A percentile compares a stretch with the other conserved stretches of the same genome.
Evolutionary conservation across 2,329 filamentous ascomycete genomes (phyloP).

Genomic region (Shiraia bambusicola): DNA sequence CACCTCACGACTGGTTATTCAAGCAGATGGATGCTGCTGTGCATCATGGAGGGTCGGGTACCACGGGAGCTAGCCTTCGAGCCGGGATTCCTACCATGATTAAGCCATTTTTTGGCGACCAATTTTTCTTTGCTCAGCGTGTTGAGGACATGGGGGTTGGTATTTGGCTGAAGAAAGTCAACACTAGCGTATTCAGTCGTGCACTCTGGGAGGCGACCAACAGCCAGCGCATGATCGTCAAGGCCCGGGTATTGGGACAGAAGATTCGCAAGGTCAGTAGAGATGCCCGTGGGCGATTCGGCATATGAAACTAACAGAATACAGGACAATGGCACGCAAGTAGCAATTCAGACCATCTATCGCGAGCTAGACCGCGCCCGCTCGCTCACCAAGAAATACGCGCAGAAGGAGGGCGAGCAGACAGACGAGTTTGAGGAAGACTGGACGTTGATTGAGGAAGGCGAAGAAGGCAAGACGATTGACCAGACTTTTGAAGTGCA

Average conservation of each 20-base stretch:
- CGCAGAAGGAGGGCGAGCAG: constrained; percentile 38
- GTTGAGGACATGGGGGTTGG: constrained; percentile 94
- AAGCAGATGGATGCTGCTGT: constrained; percentile 88
- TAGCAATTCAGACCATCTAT: constrained; percentile 89
- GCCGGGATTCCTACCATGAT: constrained; percentile 93
- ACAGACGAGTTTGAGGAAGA: constrained; percentile 72
- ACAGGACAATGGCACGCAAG: constrained; percentile 86
- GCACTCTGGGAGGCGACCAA: constrained; percentile 91
- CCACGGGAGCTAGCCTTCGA: constrained; percentile 87
- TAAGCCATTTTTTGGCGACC: constrained; percentile 95
- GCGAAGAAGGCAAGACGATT: constrained; percentile 40
- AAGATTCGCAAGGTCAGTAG: constrained; percentile 77
- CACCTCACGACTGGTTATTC: constrained; percentile 97
- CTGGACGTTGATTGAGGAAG: constrained; percentile 84
- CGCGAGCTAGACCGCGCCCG: constrained; percentile 92
- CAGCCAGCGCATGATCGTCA: constrained; percentile 86
- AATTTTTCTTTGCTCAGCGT: constrained; percentile 90
- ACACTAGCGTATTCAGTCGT: constrained; percentile 78
- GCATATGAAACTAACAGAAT: constrained; percentile 16
- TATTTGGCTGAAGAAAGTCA: constrained; percentile 84
- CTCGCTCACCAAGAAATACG: constrained; percentile 70
- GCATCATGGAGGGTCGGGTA: constrained; percentile 93
- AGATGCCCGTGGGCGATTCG: constrained; percentile 19
- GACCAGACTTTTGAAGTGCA: constrained; percentile 24
- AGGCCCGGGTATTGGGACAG: constrained; percentile 78